phyloP scores from a whole-genome alignment of 345 rosid species.

The Psidium guajava region DNA sequence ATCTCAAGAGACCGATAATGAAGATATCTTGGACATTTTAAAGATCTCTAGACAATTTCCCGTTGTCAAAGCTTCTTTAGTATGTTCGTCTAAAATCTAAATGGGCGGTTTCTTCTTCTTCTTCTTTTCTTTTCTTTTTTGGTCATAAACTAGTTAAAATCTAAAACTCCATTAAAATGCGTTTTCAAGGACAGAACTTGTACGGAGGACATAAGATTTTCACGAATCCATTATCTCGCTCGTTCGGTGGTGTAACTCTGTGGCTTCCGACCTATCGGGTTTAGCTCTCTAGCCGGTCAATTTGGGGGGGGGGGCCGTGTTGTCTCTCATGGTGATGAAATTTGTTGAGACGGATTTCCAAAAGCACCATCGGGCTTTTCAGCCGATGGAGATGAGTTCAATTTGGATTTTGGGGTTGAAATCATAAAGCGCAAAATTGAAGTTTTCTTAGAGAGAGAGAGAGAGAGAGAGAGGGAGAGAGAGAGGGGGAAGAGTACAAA shows the following conservation, averaged over 20 bases:
- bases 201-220: neutral
- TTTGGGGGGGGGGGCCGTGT: too few species aligned
- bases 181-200: neutral
- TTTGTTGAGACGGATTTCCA: neutral
- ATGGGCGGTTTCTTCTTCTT: neutral
- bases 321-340: too few species aligned
- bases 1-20: neutral
- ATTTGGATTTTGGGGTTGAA: neutral
- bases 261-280: too few species aligned
- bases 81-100: too few species aligned
- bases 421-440: neutral
- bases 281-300: too few species aligned
- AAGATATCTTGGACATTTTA: neutral
- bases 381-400: neutral
- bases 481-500: neutral
- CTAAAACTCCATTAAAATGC: neutral
- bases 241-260: fast-evolving
- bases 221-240: neutral
- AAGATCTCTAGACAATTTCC: fast-evolving
- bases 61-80: fast-evolving
- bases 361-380: neutral
- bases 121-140: too few species aligned
- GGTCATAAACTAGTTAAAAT: fast-evolving
- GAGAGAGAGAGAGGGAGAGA: neutral
- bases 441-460: neutral